Evolutionary conservation across 257 asterid species (phyloP), one percentile per base, ranked within the genome.

Genomic region (Galeopsis tetrahit): DNA sequence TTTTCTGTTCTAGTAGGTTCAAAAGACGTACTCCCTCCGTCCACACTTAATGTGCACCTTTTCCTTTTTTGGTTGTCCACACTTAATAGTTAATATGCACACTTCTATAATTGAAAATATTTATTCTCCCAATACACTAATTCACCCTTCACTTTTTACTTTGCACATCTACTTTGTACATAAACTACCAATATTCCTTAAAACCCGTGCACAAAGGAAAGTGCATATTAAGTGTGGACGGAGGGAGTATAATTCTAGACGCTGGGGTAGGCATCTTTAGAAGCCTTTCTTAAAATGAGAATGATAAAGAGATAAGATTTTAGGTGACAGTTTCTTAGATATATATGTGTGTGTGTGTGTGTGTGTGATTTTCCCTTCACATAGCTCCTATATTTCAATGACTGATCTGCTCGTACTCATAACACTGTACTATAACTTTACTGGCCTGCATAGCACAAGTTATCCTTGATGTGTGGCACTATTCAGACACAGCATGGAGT

Each of bases 381-480:
- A 34, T 49, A n/a, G 4, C 35, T 33, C 31, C 5, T 35, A 40
- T 39, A 38, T 49, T 31, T 2, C 58, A 14, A 35, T 32, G 7
- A 66, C 43, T 62, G 6, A 57, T 31, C 44, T 72, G 10, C 62
- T 65, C 63, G 21, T 14, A 48, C 34, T 38, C 66, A 7, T 31
- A 63, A 34, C n/a, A 28, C 52, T 63, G 64, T 63, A 34, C 39
- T 34, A 46, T 49, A 61, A 48, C 21, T 40, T 55, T 66, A n/a
- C 13, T 71, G 40, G 28, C 40, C 21, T 44, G 36, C 42, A 38
- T 48, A 36, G 55, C 46, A 14, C 44, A 10, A 58, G 42, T 7
- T 42, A 60, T 63, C 28, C n/a, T 55, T 39, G 49, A 31, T 58
- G 57, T 57, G 38, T 32, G 58, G 48, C 68, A 40, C 10, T 69